Evolutionary conservation across 2,329 filamentous ascomycete species (phyloP), one percentile per base, ranked within the genome.

Genomic region (Talaromyces rugulosus): DNA sequence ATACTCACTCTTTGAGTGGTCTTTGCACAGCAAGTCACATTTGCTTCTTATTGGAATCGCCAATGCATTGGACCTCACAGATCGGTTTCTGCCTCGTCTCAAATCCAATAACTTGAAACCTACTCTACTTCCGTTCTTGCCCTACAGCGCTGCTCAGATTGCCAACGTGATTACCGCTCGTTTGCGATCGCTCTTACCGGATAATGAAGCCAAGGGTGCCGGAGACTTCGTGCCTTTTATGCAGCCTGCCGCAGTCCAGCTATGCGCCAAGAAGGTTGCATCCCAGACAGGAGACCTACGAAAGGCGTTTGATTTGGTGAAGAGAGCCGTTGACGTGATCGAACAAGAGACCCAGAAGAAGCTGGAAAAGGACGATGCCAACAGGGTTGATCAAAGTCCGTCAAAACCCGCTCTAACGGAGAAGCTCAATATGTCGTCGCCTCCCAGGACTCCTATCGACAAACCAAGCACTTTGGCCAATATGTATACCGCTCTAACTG

Each of bases 1-100:
- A 14, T 97, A 98, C 77, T 90, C 87, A 64, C 82, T 99, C n/a
- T 97, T 99, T 68, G 93, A 97, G 73, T 98, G 94, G 93, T 96
- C 95, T 1, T 81, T 99, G 70, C 86, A 91, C 65, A 87, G 87
- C 65, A 85, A 86, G 1, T 97, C 95, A 0, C 87, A 86, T 23
- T 86, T 99, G 5, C 81, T 95, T 40, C 81, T 99, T 18, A 85
- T 99, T 56, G 95, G 95, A 55, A 96, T 99, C 71, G 95, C 95
- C 68, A 99, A 99, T 71, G 95, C 95, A 4, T 82, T 99, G 59
- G 95, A 99, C 73, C 81, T 99, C 61, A 99, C 95, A 0, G 95
- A 98, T 73, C 90, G 95, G 9, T 96, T 97, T 69, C 83, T 99
- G 23, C 95, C 95, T 56, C 89, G 94, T 58, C 85, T 99, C 65